These are phyloP conservation scores for Monosporozyma servazzii DNA, from an alignment of 805 yeast genomes.

Conservation along the genomic window DNA sequence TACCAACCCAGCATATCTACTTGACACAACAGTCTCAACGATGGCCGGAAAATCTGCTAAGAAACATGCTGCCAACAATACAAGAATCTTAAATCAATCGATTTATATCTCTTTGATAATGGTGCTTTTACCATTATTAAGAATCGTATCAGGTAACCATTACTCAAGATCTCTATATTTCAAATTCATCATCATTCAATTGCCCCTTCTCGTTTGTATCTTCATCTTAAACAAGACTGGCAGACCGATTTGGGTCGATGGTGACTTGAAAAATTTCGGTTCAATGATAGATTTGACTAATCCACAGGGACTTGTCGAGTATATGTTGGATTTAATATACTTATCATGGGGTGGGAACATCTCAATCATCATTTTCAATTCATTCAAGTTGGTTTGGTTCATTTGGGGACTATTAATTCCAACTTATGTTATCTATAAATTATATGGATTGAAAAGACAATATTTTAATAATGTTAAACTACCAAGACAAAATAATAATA, in stretches of 20 bases:
- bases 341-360: slow-evolving; percentile 42
- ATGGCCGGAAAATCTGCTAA: slow-evolving; percentile 55
- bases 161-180: slow-evolving; percentile 8
- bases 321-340: slow-evolving; percentile 47
- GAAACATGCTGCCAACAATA: slow-evolving; percentile 37
- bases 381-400: slow-evolving; percentile 37
- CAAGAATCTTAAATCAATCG: slow-evolving; percentile 14
- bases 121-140: slow-evolving; percentile 24
- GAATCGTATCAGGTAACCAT: slow-evolving; percentile 28
- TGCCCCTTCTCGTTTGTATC: slow-evolving; percentile 32
- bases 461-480: slow-evolving; percentile 1
- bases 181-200: slow-evolving; percentile 19
- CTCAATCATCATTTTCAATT: slow-evolving; percentile 36
- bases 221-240: slow-evolving; percentile 41
- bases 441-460: slow-evolving; percentile 21
- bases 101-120: slow-evolving; percentile 23
- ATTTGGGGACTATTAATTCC: slow-evolving; percentile 23
- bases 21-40: neutral
- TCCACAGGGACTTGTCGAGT: slow-evolving; percentile 40
- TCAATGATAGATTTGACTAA: slow-evolving; percentile 35
- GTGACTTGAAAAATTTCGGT: slow-evolving; percentile 30
- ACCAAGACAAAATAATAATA: neutral
- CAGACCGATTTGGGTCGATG: slow-evolving; percentile 33
- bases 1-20: neutral
- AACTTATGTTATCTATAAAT: slow-evolving; percentile 38